A percentile compares a stretch with the other conserved stretches of the same genome.
phyloP scores from a whole-genome alignment of 2,329 filamentous ascomycete genomes.

The Fusarium udum region DNA sequence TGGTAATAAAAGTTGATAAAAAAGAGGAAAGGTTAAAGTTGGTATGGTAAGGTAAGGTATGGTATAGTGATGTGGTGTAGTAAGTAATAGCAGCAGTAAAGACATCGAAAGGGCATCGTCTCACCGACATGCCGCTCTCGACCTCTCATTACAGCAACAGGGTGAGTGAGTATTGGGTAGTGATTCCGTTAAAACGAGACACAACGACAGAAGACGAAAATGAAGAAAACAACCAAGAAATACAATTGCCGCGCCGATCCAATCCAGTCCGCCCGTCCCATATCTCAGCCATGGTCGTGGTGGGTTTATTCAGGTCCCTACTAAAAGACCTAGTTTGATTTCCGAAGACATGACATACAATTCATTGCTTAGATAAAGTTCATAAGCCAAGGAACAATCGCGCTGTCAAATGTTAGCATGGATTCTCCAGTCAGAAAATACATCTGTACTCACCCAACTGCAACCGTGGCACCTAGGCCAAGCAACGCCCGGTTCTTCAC shows the following conservation, averaged over 20 bases:
- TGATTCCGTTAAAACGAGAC: conserved; percentile 31
- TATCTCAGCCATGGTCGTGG: conserved; percentile 37
- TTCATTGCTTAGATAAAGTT: conserved; percentile 56
- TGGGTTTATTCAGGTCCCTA: conserved; percentile 17
- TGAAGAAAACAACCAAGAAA: conserved; percentile 31
- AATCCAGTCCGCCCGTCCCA: conserved; percentile 42
- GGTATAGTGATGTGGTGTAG: conserved; percentile 35
- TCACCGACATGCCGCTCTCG: conserved; percentile 4
- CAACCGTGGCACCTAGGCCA: conserved; percentile 86
- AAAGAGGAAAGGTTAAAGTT: conserved; percentile 3
- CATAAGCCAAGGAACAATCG: conserved; percentile 62
- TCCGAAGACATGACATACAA: conserved; percentile 38
- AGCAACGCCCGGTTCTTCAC: conserved; percentile 87
- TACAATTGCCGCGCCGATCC: conserved; percentile 43
- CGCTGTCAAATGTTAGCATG: conserved; percentile 46
- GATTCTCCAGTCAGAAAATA: background rate
- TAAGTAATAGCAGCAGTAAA: conserved; percentile 10
- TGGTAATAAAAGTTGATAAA: conserved; percentile 21
- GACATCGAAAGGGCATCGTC: background rate
- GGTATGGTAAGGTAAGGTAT: background rate
- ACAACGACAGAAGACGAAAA: conserved; percentile 29
- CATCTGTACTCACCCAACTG: conserved; percentile 79
- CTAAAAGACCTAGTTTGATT: conserved; percentile 9
- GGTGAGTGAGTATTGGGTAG: conserved; percentile 25
- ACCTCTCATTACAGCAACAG: conserved; percentile 23